These are phyloP conservation scores for Aspergillus wentii DNA, from an alignment of 495 filamentous ascomycete species.

Conservation along the genomic window DNA sequence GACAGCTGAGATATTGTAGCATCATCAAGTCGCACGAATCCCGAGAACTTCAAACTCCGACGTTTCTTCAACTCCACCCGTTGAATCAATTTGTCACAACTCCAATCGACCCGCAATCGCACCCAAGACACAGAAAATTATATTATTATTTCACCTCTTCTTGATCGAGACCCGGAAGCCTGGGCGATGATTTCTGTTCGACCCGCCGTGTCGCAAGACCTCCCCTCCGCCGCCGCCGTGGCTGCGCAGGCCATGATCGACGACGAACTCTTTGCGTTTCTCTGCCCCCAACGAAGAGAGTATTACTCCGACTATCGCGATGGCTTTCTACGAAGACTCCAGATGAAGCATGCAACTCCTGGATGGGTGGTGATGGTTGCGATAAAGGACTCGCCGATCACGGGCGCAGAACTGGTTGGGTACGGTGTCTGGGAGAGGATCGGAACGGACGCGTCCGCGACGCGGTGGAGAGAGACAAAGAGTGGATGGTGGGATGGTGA, in stretches of 20 bases:
- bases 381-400: conserved; percentile 1
- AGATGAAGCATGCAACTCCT: conserved; percentile 5
- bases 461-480: conserved; percentile 3
- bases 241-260: conserved; percentile 12
- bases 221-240: conserved; percentile 12
- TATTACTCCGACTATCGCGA: conserved; percentile 9
- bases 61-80: too few species aligned
- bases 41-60: too few species aligned
- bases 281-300: conserved; percentile 10
- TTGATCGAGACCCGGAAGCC: too few species aligned
- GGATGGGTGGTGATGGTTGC: conserved; percentile 11
- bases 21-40: too few species aligned
- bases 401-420: conserved; percentile 4
- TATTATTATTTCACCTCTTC: not conserved
- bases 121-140: too few species aligned
- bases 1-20: too few species aligned
- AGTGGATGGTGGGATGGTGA: not conserved
- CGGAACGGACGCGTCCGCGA: conserved; percentile 4
- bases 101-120: too few species aligned
- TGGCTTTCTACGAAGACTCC: conserved; percentile 11
- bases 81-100: too few species aligned
- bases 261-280: conserved; percentile 10
- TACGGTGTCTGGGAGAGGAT: conserved; percentile 8
- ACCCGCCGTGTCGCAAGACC: conserved; percentile 3
- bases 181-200: conserved; percentile 9